phyloP scores from a whole-genome alignment of 129 eudicot genomes.

The Gnaphalium uliginosum region DNA sequence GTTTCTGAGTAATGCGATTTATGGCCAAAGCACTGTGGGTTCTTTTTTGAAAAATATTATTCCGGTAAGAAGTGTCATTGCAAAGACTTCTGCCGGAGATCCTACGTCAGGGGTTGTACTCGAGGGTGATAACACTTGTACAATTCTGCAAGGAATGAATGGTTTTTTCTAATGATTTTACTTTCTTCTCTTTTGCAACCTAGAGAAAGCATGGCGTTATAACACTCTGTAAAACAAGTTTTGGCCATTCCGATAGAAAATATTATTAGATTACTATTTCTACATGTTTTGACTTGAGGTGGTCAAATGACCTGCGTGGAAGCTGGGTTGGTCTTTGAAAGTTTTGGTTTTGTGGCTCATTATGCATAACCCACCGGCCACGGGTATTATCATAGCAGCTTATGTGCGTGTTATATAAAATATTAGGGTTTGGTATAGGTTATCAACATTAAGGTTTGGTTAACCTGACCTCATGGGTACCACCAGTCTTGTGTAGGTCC shows the following conservation, averaged over 20 bases:
- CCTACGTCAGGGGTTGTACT: conserved; percentile 4
- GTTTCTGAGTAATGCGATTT: not conserved
- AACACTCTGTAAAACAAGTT: not conserved
- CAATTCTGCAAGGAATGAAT: conserved; percentile 22
- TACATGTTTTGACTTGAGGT: not conserved
- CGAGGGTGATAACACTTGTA: conserved; percentile 18
- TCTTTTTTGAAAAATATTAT: not conserved
- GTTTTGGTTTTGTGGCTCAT: not conserved
- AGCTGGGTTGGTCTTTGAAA: not conserved
- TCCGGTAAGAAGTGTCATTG: not conserved
- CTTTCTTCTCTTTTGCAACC: no score
- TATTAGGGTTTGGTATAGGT: no score
- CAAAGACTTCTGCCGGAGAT: not conserved
- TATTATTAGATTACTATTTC: not conserved
- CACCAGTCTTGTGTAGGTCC: not conserved
- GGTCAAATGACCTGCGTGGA: not conserved
- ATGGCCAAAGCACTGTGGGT: not conserved
- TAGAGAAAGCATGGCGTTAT: not conserved
- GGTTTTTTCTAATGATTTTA: not conserved
- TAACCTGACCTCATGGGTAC: not conserved
- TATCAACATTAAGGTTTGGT: not conserved
- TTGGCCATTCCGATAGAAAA: not conserved
- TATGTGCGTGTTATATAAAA: no score
- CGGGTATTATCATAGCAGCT: not conserved
- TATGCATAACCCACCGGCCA: not conserved